phyloP scores from a whole-genome alignment of 2,329 filamentous ascomycete genomes.

The Cercospora sp. region DNA sequence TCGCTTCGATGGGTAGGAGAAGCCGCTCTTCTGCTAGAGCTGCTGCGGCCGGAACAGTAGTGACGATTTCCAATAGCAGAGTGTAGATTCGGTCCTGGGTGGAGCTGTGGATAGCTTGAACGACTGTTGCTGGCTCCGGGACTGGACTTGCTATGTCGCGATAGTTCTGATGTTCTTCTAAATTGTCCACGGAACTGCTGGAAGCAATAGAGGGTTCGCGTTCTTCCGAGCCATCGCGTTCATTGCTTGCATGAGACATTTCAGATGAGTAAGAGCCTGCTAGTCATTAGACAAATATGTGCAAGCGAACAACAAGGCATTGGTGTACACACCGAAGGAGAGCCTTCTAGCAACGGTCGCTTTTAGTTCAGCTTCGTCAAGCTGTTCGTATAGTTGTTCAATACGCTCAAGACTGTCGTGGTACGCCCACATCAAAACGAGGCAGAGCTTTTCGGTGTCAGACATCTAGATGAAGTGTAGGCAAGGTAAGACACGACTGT shows the following conservation, averaged over 20 bases:
- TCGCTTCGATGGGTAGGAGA: background rate
- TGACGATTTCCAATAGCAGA: background rate
- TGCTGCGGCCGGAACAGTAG: background rate
- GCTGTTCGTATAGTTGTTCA: background rate
- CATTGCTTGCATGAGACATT: background rate
- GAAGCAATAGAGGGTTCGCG: no score
- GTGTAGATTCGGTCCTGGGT: background rate
- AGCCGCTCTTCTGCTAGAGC: slow-evolving; percentile 2
- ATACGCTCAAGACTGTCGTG: background rate
- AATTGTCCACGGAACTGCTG: no score
- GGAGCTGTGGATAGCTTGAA: slow-evolving; percentile 1
- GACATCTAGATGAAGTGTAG: background rate
- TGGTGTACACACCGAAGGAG: background rate
- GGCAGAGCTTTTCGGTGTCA: background rate
- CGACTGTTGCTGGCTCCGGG: background rate
- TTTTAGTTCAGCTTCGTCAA: background rate
- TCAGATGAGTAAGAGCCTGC: background rate
- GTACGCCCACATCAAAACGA: background rate
- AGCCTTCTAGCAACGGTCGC: background rate
- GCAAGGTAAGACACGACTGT: background rate
- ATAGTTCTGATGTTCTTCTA: background rate
- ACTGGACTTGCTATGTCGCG: background rate
- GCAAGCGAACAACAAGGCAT: background rate
- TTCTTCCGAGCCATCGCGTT: background rate
- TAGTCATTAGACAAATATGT: background rate